Percentiles rank a stretch among this genome's conserved stretches.
Evolutionary conservation across 768 basidiomycete species (phyloP).

Genomic region (Leccinum subgranulosum): DNA sequence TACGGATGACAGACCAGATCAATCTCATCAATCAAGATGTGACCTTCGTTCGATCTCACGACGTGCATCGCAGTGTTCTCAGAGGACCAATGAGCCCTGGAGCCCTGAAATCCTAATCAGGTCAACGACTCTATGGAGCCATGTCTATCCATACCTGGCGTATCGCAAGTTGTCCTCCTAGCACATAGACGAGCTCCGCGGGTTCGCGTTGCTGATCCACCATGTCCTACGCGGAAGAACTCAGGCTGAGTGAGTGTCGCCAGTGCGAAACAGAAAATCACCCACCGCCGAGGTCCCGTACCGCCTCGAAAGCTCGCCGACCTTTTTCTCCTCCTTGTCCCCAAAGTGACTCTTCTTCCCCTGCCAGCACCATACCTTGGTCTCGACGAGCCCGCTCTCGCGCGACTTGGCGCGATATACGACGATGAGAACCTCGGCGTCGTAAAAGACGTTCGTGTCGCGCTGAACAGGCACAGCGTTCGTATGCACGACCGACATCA

Average conservation of each 20-base stretch:
- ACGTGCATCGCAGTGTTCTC: slow-evolving; percentile 85
- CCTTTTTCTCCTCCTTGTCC: slow-evolving; percentile 62
- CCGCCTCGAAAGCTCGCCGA: slow-evolving; percentile 67
- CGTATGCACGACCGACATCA: slow-evolving; percentile 55
- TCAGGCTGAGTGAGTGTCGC: neutral
- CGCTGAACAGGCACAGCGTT: slow-evolving; percentile 44
- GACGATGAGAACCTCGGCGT: slow-evolving; percentile 65
- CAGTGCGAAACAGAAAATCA: neutral
- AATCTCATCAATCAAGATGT: slow-evolving; percentile 65
- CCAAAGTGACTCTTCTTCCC: slow-evolving; percentile 53
- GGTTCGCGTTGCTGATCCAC: slow-evolving; percentile 67
- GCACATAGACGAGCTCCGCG: slow-evolving; percentile 51
- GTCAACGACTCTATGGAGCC: neutral
- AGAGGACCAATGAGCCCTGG: slow-evolving; percentile 67
- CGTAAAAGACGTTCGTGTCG: slow-evolving; percentile 62
- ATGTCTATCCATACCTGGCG: slow-evolving; percentile 55
- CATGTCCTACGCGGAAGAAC: slow-evolving; percentile 22
- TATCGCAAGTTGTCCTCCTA: slow-evolving; percentile 71
- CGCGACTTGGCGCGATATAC: slow-evolving; percentile 67
- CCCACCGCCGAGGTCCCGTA: slow-evolving; percentile 67
- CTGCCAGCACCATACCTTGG: slow-evolving; percentile 74
- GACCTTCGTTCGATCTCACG: slow-evolving; percentile 48
- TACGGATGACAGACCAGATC: slow-evolving; percentile 50
- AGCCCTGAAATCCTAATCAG: slow-evolving; percentile 45
- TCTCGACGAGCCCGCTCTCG: slow-evolving; percentile 62